Evolutionary conservation across 1,284 basidiomycete species (phyloP).

Genomic region (Irpex sp.): DNA sequence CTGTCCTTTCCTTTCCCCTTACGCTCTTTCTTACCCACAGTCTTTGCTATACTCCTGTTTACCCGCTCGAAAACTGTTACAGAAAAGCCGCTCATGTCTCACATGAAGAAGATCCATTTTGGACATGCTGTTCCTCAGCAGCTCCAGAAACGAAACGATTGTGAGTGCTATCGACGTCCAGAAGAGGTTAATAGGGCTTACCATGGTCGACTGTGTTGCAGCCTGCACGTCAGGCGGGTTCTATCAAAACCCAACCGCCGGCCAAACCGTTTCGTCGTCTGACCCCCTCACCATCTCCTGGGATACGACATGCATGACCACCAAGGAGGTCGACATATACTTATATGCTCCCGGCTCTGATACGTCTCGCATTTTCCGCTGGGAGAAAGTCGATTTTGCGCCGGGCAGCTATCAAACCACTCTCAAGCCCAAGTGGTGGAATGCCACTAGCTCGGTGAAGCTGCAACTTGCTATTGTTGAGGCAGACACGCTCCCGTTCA

Average conservation of each 20-base stretch:
- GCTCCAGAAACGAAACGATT: neutral
- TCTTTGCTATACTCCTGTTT: neutral
- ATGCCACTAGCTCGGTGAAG: conserved; percentile 47
- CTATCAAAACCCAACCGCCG: conserved; percentile 60
- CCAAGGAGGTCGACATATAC: conserved; percentile 65
- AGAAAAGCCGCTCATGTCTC: neutral
- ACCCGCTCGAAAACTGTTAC: neutral
- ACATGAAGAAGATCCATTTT: neutral
- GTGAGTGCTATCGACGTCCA: neutral
- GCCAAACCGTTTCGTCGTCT: conserved; percentile 49
- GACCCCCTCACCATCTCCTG: conserved; percentile 65
- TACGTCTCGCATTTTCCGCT: conserved; percentile 57
- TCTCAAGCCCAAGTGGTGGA: conserved; percentile 79
- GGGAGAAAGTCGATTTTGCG: conserved; percentile 54
- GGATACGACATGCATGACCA: conserved; percentile 59
- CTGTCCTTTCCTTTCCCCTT: neutral
- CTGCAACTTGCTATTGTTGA: conserved; percentile 71
- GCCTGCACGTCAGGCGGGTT: conserved; percentile 59
- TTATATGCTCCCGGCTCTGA: conserved; percentile 55
- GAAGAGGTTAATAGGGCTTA: neutral
- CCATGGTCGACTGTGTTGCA: conserved; percentile 14
- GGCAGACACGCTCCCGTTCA: conserved; percentile 49
- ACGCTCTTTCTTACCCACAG: neutral
- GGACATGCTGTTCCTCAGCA: neutral
- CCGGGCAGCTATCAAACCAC: conserved; percentile 51